phyloP scores from a whole-genome alignment of 176 grass and related monocot genomes.

The Bothriochloa decipiens region DNA sequence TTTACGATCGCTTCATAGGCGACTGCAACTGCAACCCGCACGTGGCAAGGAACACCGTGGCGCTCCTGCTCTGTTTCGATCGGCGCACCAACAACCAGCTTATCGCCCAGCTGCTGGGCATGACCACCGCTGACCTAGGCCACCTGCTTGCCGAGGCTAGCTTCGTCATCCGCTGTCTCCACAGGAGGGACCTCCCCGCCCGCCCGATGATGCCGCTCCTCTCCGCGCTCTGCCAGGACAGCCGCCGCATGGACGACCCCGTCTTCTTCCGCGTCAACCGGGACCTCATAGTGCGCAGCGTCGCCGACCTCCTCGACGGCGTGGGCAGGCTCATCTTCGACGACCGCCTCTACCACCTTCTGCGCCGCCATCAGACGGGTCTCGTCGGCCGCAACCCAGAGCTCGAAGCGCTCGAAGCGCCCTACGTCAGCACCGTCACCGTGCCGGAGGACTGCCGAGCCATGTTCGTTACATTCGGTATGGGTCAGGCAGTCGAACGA shows the following conservation, averaged over 20 bases:
- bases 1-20: conserved; percentile 46
- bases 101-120: background rate
- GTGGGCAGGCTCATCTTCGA: conserved; percentile 58
- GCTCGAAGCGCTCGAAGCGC: conserved; percentile 32
- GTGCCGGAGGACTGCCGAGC: conserved; percentile 57
- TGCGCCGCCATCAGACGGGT: conserved; percentile 28
- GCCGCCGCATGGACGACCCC: conserved; percentile 26
- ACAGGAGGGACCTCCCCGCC: background rate
- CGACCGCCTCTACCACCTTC: conserved; percentile 31
- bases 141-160: conserved; percentile 41
- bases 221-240: conserved; percentile 15
- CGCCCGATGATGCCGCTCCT: conserved; percentile 43
- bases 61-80: conserved; percentile 63
- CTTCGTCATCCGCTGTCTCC: conserved; percentile 46
- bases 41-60: conserved; percentile 55
- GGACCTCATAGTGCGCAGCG: conserved; percentile 38
- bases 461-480: conserved; percentile 71
- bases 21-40: background rate
- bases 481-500: conserved; percentile 41
- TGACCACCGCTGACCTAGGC: background rate
- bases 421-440: background rate
- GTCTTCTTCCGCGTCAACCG: conserved; percentile 57
- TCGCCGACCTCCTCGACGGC: conserved; percentile 43
- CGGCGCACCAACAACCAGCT: conserved; percentile 29
- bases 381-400: background rate